Conservation (phyloP, 306 rosid genomes). For the Vigna trinervia region DNA sequence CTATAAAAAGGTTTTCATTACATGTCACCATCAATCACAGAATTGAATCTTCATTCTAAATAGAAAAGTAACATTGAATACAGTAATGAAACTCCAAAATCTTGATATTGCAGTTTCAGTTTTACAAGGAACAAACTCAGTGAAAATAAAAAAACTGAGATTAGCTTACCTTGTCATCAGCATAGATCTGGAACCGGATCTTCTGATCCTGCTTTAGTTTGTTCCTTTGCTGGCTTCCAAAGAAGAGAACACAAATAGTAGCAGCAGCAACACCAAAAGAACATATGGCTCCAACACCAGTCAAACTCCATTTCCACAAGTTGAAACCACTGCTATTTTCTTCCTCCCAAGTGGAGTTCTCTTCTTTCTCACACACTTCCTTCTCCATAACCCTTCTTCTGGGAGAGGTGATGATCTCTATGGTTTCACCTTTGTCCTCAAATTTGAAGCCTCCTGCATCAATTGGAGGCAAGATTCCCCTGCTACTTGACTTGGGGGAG, state of each 20-base stretch:
- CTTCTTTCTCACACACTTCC: conserved; percentile 39
- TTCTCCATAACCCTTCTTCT: conserved; percentile 51
- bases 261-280: conserved; percentile 90
- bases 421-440: conserved; percentile 57
- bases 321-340: conserved; percentile 49
- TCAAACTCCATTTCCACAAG: conserved; percentile 70
- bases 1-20: not conserved
- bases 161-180: conserved; percentile 73
- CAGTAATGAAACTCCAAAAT: not conserved
- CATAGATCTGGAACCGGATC: conserved; percentile 67
- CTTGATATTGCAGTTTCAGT: not conserved
- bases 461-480: conserved; percentile 12
- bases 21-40: not conserved
- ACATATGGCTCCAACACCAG: conserved; percentile 88
- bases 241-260: conserved; percentile 68
- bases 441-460: conserved; percentile 45
- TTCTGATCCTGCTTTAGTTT: conserved; percentile 53
- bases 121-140: not conserved
- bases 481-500: conserved; percentile 65
- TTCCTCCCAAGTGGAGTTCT: conserved; percentile 46
- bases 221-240: conserved; percentile 66
- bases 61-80: not conserved
- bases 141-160: not conserved
- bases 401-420: conserved; percentile 57
- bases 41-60: not conserved